These are phyloP conservation scores for Leccinum subfulvum DNA, from an alignment of 1,284 basidiomycete genomes.

Conservation along the genomic window DNA sequence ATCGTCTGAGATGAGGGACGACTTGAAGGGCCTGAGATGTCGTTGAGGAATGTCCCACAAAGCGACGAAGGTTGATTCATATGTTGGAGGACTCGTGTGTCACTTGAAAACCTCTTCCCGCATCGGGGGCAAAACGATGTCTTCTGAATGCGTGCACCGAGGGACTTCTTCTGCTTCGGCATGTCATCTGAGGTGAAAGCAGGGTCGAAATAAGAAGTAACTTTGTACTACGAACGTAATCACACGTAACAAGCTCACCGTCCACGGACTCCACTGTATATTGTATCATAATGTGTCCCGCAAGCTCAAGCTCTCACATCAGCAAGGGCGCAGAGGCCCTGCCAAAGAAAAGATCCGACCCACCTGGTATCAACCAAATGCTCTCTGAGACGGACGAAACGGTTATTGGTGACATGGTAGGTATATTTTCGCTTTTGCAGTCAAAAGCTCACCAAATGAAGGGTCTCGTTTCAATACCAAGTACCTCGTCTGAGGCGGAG, in stretches of 20 bases:
- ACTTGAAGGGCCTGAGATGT: neutral
- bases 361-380: neutral
- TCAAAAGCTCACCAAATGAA: too few relatives aligned
- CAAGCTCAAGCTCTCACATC: neutral
- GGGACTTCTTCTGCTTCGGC: conserved; percentile 3
- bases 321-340: neutral
- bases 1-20: neutral
- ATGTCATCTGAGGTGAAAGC: neutral
- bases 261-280: neutral
- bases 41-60: neutral
- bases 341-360: neutral
- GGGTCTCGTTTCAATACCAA: too few relatives aligned
- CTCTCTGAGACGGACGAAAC: neutral
- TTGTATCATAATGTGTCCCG: neutral
- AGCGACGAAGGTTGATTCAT: conserved; percentile 4
- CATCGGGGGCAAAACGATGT: neutral
- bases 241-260: too few relatives aligned
- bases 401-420: too few relatives aligned
- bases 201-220: too few relatives aligned
- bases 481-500: too few relatives aligned
- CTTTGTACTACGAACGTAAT: too few relatives aligned
- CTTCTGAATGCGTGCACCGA: neutral
- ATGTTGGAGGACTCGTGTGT: conserved; percentile 1
- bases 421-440: too few relatives aligned
- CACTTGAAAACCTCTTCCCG: conserved; percentile 1